Evolutionary conservation across 495 filamentous ascomycete species (phyloP).

Genomic region (Neurospora africana): DNA sequence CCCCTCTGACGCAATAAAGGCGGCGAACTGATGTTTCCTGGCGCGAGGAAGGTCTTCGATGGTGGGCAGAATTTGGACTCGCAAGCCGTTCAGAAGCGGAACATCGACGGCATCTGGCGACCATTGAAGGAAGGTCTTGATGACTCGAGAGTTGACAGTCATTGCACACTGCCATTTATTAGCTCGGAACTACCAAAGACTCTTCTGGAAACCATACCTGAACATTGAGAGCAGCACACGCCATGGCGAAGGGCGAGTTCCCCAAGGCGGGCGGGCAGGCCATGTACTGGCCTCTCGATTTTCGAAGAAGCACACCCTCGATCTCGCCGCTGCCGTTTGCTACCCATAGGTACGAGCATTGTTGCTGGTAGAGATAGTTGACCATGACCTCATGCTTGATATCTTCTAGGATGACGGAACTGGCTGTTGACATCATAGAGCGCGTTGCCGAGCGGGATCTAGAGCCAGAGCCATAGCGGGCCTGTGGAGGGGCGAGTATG

Average conservation of each 20-base stretch:
- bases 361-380: conserved; percentile 70
- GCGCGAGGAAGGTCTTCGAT: conserved; percentile 56
- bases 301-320: conserved; percentile 63
- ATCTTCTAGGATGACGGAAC: conserved; percentile 55
- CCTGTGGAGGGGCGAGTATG: conserved; percentile 19
- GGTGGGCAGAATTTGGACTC: conserved; percentile 61
- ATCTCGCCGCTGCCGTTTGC: conserved; percentile 51
- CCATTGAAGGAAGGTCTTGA: conserved; percentile 64
- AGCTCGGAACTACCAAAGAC: background rate
- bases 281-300: conserved; percentile 55
- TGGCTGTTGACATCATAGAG: conserved; percentile 34
- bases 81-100: conserved; percentile 62
- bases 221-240: conserved; percentile 57
- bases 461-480: background rate
- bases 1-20: conserved; percentile 58
- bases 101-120: conserved; percentile 61
- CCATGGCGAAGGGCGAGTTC: conserved; percentile 46
- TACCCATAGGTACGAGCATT: conserved; percentile 61
- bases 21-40: conserved; percentile 65
- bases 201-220: conserved; percentile 34
- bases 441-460: conserved; percentile 1
- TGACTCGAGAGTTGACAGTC: conserved; percentile 66
- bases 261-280: conserved; percentile 53
- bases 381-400: conserved; percentile 81
- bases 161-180: conserved; percentile 50